phyloP scores from a whole-genome alignment of 2,329 filamentous ascomycete species.

The Onygena corvina region DNA sequence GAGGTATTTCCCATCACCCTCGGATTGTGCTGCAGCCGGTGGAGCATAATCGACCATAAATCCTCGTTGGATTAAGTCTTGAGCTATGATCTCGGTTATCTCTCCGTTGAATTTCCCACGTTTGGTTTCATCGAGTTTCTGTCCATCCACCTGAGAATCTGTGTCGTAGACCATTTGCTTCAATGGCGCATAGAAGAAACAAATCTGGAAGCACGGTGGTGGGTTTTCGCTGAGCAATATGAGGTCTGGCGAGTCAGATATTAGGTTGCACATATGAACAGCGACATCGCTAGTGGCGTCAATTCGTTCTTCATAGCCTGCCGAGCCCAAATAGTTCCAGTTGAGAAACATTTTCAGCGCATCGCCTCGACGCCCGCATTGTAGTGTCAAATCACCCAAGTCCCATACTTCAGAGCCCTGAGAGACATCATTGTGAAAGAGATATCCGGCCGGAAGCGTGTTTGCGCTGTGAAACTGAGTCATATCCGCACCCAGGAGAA shows the following conservation, averaged over 20 bases:
- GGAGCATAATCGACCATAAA: conserved; percentile 61
- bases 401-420: conserved; percentile 58
- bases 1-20: conserved; percentile 53
- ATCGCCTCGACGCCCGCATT: conserved; percentile 82
- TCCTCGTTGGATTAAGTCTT: conserved; percentile 44
- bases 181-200: conserved; percentile 69
- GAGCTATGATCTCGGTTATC: conserved; percentile 45
- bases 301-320: conserved; percentile 58
- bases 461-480: conserved; percentile 69
- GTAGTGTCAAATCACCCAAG: conserved; percentile 79
- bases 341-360: conserved; percentile 73
- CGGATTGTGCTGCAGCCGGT: conserved; percentile 37
- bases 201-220: conserved; percentile 82
- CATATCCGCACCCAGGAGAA: conserved; percentile 68
- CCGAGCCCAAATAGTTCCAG: conserved; percentile 78
- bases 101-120: conserved; percentile 40
- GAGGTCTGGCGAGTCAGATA: conserved; percentile 50
- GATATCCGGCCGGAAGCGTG: conserved; percentile 73
- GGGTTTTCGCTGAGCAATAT: conserved; percentile 61
- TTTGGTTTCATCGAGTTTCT: conserved; percentile 23
- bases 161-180: conserved; percentile 37
- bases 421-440: conserved; percentile 53
- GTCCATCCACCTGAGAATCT: conserved; percentile 19
- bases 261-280: conserved; percentile 49
- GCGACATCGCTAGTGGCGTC: conserved; percentile 64